Base-by-base conservation (phyloP, 139 green algal species). In the Pleodorina starrii region DNA sequence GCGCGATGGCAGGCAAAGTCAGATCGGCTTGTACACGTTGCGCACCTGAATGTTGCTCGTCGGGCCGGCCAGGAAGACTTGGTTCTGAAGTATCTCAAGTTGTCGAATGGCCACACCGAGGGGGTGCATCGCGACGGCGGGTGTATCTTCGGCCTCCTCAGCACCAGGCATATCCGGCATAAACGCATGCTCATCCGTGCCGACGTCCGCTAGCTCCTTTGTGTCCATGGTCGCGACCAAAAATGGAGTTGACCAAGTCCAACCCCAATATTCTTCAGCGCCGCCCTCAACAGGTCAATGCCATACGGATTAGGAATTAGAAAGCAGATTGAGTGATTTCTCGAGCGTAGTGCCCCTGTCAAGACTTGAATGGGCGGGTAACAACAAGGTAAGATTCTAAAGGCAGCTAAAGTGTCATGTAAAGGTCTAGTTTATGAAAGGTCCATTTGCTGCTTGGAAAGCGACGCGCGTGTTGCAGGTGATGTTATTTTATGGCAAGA, bases 51-150 rank as follows among this genome's bases (percentile, higher is more conserved):
- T 63, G 44, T n/a, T 44, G 32, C 32, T 69, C 14, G 48, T 16
- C 32, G 48, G 48, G 29, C 48, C 76, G 17, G 76, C 76, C 0
- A 84, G 76, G 76, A 84, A 84, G 32, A 84, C 16, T 11, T 69
- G 76, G 35, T 84, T 54, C 36, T 84, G 76, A 32, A 84, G 50
- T 27, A 69, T 69, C 48, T 84, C 76, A 84, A 84, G 48, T 29
- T 84, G 76, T n/a, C 48, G 48, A 9, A 50, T 38, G 25, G 48
- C 76, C 29, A 84, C 48, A 11, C 27, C 76, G 29, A 84, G 48
- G 4, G 76, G 76, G n/a, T 84, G 76, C 76, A 69, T 48, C 48
- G 48, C 32, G 25, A 69, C 14, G 32, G 25, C 76, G 9, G 74
- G 74, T 43, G 25, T 10, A 27, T 82, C 43, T 63, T 82, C 74